These are phyloP conservation scores for Trichoderma cornu-damae DNA, from an alignment of 2,329 filamentous ascomycete genomes.

Conservation along the genomic window DNA sequence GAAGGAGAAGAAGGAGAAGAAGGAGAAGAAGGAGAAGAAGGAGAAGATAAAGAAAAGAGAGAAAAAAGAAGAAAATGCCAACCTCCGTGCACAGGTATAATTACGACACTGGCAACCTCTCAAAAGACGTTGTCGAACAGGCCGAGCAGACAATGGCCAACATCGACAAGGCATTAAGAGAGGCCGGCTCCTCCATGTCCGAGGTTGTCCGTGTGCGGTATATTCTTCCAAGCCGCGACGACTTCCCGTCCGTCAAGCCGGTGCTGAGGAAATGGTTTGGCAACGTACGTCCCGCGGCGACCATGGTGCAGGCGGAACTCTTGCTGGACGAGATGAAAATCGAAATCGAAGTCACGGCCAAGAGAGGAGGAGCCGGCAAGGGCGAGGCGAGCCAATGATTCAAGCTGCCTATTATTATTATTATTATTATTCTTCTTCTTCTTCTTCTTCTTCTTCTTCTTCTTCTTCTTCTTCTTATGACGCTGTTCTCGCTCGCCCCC, in stretches of 20 bases:
- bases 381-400: not conserved
- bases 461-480: no score
- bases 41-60: no score
- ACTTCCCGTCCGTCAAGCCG: constrained; percentile 47
- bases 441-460: no score
- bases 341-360: constrained; percentile 42
- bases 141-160: constrained; percentile 47
- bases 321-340: constrained; percentile 47
- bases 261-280: constrained; percentile 47
- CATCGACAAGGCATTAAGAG: constrained; percentile 41
- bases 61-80: no score
- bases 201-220: constrained; percentile 51
- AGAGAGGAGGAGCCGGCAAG: constrained; percentile 27
- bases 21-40: no score
- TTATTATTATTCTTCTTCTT: no score
- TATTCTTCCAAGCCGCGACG: constrained; percentile 43
- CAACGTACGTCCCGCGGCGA: constrained; percentile 47
- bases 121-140: constrained; percentile 42
- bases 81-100: constrained; percentile 43
- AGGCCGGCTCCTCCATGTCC: constrained; percentile 39
- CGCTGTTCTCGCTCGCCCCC: no score
- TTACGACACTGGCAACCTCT: constrained; percentile 44
- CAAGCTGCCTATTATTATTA: no score
- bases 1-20: no score
- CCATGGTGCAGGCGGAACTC: constrained; percentile 47